Percentiles rank a stretch among this genome's conserved stretches.
phyloP scores from a whole-genome alignment of 257 asterid genomes.

The Lantana camara region DNA sequence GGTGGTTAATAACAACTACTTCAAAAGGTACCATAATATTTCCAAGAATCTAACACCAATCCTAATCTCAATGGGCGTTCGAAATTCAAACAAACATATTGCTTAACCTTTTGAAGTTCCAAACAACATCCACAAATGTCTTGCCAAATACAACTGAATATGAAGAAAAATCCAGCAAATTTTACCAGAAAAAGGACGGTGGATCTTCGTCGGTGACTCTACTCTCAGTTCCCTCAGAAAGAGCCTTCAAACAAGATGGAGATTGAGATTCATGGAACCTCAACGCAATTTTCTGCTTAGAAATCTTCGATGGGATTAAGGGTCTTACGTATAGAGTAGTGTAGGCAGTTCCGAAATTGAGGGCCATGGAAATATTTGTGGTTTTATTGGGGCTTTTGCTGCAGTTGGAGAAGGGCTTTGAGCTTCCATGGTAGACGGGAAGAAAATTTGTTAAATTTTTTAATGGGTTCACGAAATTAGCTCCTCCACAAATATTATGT shows the following conservation, averaged over 20 bases:
- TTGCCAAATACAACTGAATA: background rate
- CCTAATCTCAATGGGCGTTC: background rate
- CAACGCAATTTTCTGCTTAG: conserved; percentile 37
- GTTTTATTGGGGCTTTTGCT: background rate
- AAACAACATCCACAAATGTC: conserved; percentile 8
- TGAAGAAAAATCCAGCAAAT: conserved; percentile 1
- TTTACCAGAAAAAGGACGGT: conserved; percentile 55
- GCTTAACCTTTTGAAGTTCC: conserved; percentile 4
- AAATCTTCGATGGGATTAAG: conserved; percentile 30
- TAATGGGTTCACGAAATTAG: conserved; percentile 41
- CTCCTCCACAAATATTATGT: conserved; percentile 57
- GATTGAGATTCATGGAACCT: conserved; percentile 31
- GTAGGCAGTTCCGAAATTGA: conserved; percentile 49
- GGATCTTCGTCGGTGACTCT: conserved; percentile 59
- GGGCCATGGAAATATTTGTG: conserved; percentile 54
- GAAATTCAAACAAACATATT: too few species aligned
- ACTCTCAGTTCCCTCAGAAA: conserved; percentile 68
- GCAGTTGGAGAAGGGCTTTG: conserved; percentile 17
- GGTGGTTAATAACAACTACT: background rate
- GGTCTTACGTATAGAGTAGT: conserved; percentile 48
- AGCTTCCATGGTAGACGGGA: conserved; percentile 32
- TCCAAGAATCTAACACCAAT: background rate
- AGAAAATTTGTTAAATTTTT: conserved; percentile 30
- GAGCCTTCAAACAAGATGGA: conserved; percentile 41
- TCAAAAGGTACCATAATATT: background rate